Conservation (phyloP, 148 eudicot species). For the Agrostemma githago region DNA sequence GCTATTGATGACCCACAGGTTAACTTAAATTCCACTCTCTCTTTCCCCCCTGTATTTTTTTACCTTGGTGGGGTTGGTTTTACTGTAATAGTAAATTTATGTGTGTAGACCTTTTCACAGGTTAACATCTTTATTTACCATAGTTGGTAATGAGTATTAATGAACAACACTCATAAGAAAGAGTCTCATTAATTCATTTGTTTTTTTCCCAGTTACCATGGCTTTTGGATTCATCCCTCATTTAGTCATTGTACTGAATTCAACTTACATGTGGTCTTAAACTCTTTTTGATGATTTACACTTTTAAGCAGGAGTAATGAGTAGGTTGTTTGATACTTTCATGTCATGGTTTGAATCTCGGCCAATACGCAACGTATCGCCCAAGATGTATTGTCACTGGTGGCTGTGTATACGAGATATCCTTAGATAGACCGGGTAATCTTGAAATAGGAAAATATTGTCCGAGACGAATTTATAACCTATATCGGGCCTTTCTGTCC, state of each 20-base stretch:
- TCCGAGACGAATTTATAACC: too few species aligned
- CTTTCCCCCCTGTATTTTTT: neutral
- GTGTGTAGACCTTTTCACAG: neutral
- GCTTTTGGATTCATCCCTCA: neutral
- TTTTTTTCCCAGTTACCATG: neutral
- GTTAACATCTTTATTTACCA: neutral
- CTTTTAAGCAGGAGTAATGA: neutral
- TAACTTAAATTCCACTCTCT: neutral
- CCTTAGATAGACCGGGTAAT: too few species aligned
- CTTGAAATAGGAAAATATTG: too few species aligned
- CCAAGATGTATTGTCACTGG: too few species aligned
- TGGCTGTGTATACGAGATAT: too few species aligned
- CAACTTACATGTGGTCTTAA: neutral
- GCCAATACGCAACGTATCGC: too few species aligned
- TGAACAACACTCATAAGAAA: neutral
- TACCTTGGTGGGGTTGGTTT: too few species aligned
- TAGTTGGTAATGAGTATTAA: neutral
- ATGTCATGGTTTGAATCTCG: too few species aligned
- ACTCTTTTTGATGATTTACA: neutral
- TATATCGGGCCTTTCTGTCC: too few species aligned
- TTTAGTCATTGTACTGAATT: neutral
- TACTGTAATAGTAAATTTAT: too few species aligned
- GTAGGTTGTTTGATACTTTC: too few species aligned
- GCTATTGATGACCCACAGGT: constrained; percentile 46
- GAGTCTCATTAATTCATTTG: neutral